Evolutionary conservation across 2,329 filamentous ascomycete genomes (phyloP).

Genomic region (Byssochlamys sp.): DNA sequence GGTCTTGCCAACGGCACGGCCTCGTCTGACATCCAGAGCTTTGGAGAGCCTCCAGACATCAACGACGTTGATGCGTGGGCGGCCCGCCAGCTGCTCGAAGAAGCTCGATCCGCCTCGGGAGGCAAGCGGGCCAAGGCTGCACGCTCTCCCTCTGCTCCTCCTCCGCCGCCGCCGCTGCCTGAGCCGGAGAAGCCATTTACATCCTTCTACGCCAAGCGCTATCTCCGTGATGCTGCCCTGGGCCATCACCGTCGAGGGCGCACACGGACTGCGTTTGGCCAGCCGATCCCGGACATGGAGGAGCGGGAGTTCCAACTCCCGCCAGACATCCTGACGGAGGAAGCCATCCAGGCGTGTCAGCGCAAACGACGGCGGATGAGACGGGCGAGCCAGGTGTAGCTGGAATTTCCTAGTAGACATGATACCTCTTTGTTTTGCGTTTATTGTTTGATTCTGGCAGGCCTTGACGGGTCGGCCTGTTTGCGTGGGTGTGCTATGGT

Average conservation of each 20-base stretch:
- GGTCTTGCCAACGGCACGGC: slow-evolving; percentile 7
- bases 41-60: slow-evolving; percentile 51
- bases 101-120: slow-evolving; percentile 51
- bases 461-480: neutral
- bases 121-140: slow-evolving; percentile 18
- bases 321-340: slow-evolving; percentile 43
- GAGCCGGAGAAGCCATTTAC: slow-evolving; percentile 53
- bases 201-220: slow-evolving; percentile 76
- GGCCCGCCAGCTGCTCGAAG: slow-evolving; percentile 65
- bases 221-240: slow-evolving; percentile 71
- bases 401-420: neutral
- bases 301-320: slow-evolving; percentile 68
- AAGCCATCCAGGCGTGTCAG: slow-evolving; percentile 32
- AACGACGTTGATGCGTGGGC: slow-evolving; percentile 62
- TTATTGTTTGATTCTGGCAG: neutral
- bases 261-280: slow-evolving; percentile 69
- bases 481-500: neutral
- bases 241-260: slow-evolving; percentile 60
- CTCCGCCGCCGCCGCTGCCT: slow-evolving; percentile 14
- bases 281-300: slow-evolving; percentile 62
- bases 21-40: slow-evolving; percentile 21
- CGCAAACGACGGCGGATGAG: slow-evolving; percentile 29
- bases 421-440: neutral
- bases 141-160: slow-evolving; percentile 8
- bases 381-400: slow-evolving; percentile 16